Conservation (phyloP, 2,329 filamentous ascomycete species). For the Dryadomyces quercus-mongolicae region DNA sequence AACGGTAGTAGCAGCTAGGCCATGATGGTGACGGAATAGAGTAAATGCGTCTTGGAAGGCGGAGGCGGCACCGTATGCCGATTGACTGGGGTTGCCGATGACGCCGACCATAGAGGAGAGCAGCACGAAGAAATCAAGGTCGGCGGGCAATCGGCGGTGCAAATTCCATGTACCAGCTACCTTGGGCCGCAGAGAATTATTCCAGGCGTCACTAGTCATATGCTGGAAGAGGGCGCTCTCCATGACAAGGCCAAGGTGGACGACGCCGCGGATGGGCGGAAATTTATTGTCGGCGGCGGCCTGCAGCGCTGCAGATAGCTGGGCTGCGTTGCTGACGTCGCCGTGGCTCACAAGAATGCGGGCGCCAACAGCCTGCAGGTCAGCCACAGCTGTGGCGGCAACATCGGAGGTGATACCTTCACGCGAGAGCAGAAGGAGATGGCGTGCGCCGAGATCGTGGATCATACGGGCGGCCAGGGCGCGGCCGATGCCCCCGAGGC, state of each 20-base stretch:
- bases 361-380: constrained; percentile 5
- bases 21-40: constrained; percentile 19
- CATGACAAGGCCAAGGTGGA: constrained; percentile 11
- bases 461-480: constrained; percentile 16
- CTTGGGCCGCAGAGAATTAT: constrained; percentile 17
- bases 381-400: constrained; percentile 4
- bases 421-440: constrained; percentile 11
- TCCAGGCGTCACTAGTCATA: constrained; percentile 10
- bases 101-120: constrained; percentile 22
- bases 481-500: constrained; percentile 17
- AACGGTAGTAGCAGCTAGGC: constrained; percentile 22
- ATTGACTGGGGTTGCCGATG: constrained; percentile 23
- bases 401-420: constrained; percentile 4
- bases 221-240: constrained; percentile 12
- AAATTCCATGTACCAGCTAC: constrained; percentile 26
- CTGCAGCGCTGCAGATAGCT: constrained; percentile 7
- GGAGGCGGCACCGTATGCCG: constrained; percentile 29
- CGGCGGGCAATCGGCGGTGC: constrained; percentile 15
- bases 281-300: constrained; percentile 4
- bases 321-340: constrained; percentile 8
- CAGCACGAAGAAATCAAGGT: constrained; percentile 25
- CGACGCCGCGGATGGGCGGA: constrained; percentile 9
- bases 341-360: constrained; percentile 7
- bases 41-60: constrained; percentile 27
- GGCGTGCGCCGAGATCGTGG: constrained; percentile 7